phyloP scores from a whole-genome alignment of 2,329 filamentous ascomycete species.

The Cladosporium sp. region DNA sequence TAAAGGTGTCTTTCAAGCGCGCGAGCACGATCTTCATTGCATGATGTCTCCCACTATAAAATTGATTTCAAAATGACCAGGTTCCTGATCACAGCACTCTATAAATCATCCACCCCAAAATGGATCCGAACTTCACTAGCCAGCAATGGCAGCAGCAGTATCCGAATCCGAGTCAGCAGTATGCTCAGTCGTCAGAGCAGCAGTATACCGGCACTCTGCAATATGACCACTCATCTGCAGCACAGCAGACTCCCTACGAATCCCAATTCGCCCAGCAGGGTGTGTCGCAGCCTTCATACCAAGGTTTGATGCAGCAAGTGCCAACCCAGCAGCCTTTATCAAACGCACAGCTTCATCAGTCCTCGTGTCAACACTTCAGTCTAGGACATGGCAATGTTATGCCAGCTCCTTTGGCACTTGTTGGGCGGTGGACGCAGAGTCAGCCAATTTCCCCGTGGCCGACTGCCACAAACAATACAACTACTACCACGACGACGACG shows the following conservation, averaged over 20 bases:
- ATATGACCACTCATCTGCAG: neutral
- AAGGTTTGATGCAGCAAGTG: neutral
- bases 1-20: neutral
- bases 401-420: neutral
- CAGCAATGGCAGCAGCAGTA: neutral
- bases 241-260: neutral
- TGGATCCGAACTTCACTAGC: neutral
- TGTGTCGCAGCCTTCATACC: neutral
- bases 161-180: neutral
- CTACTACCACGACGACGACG: conserved; percentile 15
- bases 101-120: neutral
- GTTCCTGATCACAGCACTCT: neutral
- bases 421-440: neutral
- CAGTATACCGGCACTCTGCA: neutral
- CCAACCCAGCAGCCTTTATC: neutral
- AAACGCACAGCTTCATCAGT: neutral
- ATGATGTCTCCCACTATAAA: neutral
- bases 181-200: neutral
- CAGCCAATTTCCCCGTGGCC: neutral
- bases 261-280: neutral
- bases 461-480: neutral
- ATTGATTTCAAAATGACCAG: neutral
- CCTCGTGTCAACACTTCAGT: neutral
- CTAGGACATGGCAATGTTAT: neutral
- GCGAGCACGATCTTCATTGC: neutral